Evolutionary conservation across 768 basidiomycete genomes (phyloP), one percentile per base, ranked within the genome.

Genomic region (Hebeloma cylindrosporum): DNA sequence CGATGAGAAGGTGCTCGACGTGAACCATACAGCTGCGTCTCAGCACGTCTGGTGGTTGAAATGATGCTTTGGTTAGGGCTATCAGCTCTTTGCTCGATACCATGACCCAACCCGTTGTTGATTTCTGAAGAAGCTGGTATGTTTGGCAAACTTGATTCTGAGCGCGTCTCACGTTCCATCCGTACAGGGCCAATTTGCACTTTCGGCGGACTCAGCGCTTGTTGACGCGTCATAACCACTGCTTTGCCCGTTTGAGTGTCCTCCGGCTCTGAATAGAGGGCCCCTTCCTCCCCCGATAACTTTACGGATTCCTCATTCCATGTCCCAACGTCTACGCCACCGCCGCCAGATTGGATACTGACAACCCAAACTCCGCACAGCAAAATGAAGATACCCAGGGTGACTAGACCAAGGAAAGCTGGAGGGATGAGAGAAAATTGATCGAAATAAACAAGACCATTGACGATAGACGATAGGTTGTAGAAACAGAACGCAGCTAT

Each of bases 401-500:
- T 68, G 45, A 97, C 89, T 18, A 95, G 75, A 4, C 69, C 61
- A n/a, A 93, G 76, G 60, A 93, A 79, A n/a, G 79, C 54, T 0
- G 75, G 70, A 1, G 81, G 68, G 27, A 97, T 83, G 17, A 82
- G 71, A 13, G 79, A 74, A 58, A 91, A 79, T 59, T 97, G 92
- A 61, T 93, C 73, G 61, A 89, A 96, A 64, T 93, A 96, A 33
- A 94, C 79, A 41, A 95, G 74, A 4, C 88, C 88, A 53, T 93
- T 93, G 45, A 93, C 73, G 61, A 97, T 95, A 17, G 88, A 90
- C 2, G 90, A 91, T 10, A 94, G 62, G 61, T 95, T 97, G 68
- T 95, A 97, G 64, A 93, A 91, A 64, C 92, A 95, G 67, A 95
- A 97, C 4, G 93, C 92, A 60, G 91, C 83, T 81, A 54, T 18